These are phyloP conservation scores for Candida jianshihensis DNA, from an alignment of 805 yeast genomes.

Conservation along the genomic window DNA sequence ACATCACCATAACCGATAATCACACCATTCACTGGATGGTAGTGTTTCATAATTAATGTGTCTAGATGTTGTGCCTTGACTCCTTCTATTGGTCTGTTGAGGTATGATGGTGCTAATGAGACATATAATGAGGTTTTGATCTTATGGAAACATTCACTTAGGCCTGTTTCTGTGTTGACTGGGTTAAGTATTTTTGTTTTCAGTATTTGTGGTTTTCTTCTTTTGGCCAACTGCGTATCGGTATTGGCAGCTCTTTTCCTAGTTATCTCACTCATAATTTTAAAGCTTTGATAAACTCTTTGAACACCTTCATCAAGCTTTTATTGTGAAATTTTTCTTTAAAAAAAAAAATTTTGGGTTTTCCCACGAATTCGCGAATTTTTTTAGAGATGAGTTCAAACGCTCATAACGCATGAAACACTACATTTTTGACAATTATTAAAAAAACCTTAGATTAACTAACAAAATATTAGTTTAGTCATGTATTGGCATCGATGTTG, in stretches of 20 bases:
- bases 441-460: no score
- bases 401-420: neutral
- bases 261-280: neutral
- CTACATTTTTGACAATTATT: no score
- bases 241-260: neutral
- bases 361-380: neutral
- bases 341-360: neutral
- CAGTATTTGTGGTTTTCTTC: conserved; percentile 13
- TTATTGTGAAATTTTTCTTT: neutral
- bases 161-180: conserved; percentile 33
- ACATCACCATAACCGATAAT: conserved; percentile 74
- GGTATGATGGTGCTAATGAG: conserved; percentile 80
- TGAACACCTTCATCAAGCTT: no score
- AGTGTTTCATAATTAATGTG: conserved; percentile 80
- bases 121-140: conserved; percentile 62
- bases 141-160: conserved; percentile 64
- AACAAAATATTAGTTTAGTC: conserved; percentile 15
- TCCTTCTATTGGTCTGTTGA: conserved; percentile 67
- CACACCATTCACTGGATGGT: conserved; percentile 68
- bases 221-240: conserved; percentile 6
- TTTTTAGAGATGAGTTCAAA: neutral
- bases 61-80: conserved; percentile 84
- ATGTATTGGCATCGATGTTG: conserved; percentile 67
- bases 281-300: no score
- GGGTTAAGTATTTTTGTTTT: conserved; percentile 29